These are phyloP conservation scores for Thinopyrum elongatum DNA, from an alignment of 176 grass and related monocot species.

Conservation along the genomic window DNA sequence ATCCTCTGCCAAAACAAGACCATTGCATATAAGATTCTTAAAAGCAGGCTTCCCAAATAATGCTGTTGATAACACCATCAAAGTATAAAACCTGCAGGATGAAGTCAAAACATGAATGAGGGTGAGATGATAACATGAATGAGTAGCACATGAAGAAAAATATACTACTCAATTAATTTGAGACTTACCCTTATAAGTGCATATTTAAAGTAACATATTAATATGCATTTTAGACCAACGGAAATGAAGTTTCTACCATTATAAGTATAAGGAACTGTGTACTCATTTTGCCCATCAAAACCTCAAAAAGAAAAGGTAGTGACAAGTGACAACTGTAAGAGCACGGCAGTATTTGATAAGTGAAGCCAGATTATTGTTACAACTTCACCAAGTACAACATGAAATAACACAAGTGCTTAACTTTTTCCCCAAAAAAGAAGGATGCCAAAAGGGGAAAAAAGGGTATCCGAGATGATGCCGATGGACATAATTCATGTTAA, in stretches of 20 bases:
- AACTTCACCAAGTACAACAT: constrained; percentile 13
- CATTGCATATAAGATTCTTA: constrained; percentile 98
- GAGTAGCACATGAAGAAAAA: neutral
- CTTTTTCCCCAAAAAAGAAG: neutral
- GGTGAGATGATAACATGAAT: constrained; percentile 4
- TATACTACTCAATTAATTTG: neutral
- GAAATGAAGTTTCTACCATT: neutral
- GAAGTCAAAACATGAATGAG: constrained; percentile 20
- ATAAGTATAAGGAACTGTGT: neutral
- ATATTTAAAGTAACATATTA: constrained; percentile 4
- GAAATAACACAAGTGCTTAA: neutral
- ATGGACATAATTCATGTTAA: constrained; percentile 5
- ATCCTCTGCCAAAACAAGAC: constrained; percentile 96
- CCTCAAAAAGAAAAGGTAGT: neutral
- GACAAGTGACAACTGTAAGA: neutral
- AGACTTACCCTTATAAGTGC: neutral
- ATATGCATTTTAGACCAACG: neutral
- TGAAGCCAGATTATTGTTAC: neutral
- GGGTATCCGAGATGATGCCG: neutral
- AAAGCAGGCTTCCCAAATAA: constrained; percentile 99
- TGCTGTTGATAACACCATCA: constrained; percentile 96
- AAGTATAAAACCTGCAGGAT: constrained; percentile 89
- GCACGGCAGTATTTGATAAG: neutral
- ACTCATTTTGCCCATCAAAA: neutral
- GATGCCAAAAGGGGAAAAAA: neutral